Evolutionary conservation across 2,329 filamentous ascomycete genomes (phyloP).

Genomic region (Neonectria ditissima): DNA sequence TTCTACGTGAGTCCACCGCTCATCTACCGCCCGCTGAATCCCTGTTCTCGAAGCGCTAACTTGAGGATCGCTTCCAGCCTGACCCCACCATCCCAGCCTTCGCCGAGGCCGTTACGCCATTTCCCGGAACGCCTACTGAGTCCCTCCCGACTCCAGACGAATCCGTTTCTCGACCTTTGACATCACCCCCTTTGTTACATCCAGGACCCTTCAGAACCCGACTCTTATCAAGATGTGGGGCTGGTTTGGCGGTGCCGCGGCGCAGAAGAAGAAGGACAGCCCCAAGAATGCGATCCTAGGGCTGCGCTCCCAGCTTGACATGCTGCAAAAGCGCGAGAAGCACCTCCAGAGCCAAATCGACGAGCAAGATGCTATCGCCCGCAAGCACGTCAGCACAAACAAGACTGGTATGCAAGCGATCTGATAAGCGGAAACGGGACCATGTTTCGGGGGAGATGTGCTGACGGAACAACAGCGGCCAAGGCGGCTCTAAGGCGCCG

Average conservation of each 20-base stretch:
- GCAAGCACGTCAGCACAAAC: constrained; percentile 87
- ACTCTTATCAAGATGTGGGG: constrained; percentile 71
- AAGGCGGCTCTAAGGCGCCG: constrained; percentile 92
- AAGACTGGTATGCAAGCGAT: constrained; percentile 79
- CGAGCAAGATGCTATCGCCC: constrained; percentile 88
- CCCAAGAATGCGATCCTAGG: constrained; percentile 97
- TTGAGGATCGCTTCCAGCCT: constrained; percentile 35
- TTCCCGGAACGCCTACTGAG: constrained; percentile 31
- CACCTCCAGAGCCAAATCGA: constrained; percentile 93
- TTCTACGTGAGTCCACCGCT: constrained; percentile 17
- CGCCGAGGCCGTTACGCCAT: constrained; percentile 42
- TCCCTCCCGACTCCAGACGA: constrained; percentile 27
- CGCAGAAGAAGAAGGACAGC: constrained; percentile 89
- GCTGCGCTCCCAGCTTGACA: constrained; percentile 90
- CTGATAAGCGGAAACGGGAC: constrained; percentile 7
- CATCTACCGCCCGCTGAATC: constrained; percentile 1
- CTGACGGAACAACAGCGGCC: constrained; percentile 71
- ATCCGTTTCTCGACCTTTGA: constrained; percentile 29
- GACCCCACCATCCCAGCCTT: constrained; percentile 43
- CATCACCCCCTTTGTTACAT: constrained; percentile 6
- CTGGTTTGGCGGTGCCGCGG: constrained; percentile 90
- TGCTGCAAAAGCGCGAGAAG: constrained; percentile 96
- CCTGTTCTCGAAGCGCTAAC: constrained; percentile 11
- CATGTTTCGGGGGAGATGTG: constrained; percentile 33
- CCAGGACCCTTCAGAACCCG: constrained; percentile 17